Base-by-base conservation (phyloP, 306 rosid species). In the Acacia melanoxylon region DNA sequence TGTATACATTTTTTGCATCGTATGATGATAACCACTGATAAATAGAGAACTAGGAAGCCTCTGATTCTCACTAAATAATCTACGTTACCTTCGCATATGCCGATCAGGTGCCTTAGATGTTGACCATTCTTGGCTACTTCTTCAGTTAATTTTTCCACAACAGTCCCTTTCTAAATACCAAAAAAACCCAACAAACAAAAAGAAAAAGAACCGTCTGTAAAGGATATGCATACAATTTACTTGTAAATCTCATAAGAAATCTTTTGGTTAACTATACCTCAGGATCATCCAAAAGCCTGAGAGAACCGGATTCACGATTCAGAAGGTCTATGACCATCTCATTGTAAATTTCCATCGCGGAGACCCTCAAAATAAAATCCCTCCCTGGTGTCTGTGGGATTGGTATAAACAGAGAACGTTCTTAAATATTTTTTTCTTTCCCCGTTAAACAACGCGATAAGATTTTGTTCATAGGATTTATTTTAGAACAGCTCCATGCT, bases 1-100 rank as follows among this genome's bases (percentile, higher is more conserved):
- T 59, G 48, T 25, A 40, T 79, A 35, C 56, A 66, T 40, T 37
- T 15, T 75, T 15, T 75, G n/a, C 49, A 54, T 16, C 20, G 10
- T 45, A 54, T 52, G 49, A 54, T 37, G 68, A 12, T 45, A 49
- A 14, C 10, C 14, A 16, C 48, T 10, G 45, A 48, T 29, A n/a
- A 44, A 54, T 71, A 77, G 74, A 80, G 22, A 70, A 65, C 46
- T n/a, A 42, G 46, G 68, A 75, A 80, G 78, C 68, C 54, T 20
- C 3, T n/a, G 74, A 73, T 52, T 61, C 37, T 51, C 79, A 42
- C 35, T 42, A 59, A 79, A 52, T 40, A 45, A 70, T 6, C 69
- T 82, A 80, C 16, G 83, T 83, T 90, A 92, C 97, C 98, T 92
- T 92, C 98, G 61, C 97, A 94, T 13, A 91, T 88, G 77, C 89